These are phyloP conservation scores for Acanthamoeba castellanii DNA, from an alignment of 208 protist species.

Conservation along the genomic window DNA sequence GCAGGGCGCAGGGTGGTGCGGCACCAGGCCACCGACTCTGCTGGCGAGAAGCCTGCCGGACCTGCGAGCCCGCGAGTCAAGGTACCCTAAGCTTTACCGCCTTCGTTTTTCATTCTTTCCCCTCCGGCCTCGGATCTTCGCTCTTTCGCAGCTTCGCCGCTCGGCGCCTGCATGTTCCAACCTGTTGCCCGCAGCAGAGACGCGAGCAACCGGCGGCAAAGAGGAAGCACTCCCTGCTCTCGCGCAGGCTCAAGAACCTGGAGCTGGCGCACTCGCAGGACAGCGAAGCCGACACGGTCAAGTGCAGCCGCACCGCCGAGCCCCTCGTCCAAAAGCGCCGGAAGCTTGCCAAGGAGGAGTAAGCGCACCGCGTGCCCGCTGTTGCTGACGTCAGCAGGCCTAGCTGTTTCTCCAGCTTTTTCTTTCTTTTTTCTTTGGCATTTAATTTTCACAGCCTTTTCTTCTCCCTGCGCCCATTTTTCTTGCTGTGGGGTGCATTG, in stretches of 20 bases:
- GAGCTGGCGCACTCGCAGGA: constrained; percentile 51
- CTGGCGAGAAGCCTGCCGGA: neutral
- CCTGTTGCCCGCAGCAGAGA: neutral
- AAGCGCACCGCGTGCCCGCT: too few species aligned
- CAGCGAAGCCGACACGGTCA: neutral
- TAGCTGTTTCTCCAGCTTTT: neutral
- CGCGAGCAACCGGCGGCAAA: neutral
- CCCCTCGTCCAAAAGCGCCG: constrained; percentile 59
- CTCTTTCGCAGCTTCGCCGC: neutral
- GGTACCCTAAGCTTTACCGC: too few species aligned
- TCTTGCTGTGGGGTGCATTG: neutral
- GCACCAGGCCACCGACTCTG: neutral
- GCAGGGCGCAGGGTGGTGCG: neutral
- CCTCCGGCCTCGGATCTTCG: neutral
- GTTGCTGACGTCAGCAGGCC: too few species aligned
- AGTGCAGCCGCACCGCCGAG: constrained; percentile 63
- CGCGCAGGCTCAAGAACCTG: neutral
- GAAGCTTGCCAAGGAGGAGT: neutral
- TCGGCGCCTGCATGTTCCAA: neutral
- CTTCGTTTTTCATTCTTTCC: neutral
- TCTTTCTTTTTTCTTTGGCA: neutral
- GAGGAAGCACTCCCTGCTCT: neutral
- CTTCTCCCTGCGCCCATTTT: neutral
- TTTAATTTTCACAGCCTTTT: neutral
- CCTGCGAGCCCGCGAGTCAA: too few species aligned